Conservation (phyloP, 768 basidiomycete genomes). For the Mycena galopus region DNA sequence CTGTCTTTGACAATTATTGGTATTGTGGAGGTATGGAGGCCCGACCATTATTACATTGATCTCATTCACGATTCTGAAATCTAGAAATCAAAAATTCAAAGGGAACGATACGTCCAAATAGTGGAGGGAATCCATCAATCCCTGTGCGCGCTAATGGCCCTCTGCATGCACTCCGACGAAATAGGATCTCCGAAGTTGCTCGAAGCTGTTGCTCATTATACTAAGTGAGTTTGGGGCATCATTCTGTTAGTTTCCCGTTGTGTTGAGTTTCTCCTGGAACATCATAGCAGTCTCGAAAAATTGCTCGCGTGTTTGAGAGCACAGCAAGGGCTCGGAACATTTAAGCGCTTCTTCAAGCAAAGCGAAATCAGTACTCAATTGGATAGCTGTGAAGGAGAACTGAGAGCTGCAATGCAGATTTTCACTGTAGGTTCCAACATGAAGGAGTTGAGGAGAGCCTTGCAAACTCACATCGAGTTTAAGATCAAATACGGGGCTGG, state of each 20-base stretch:
- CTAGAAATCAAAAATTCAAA: too few species aligned
- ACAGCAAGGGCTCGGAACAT: neutral
- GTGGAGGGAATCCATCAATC: neutral
- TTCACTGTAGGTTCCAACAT: neutral
- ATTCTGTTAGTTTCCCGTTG: neutral
- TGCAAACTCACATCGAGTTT: too few species aligned
- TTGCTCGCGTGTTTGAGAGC: neutral
- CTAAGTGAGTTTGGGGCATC: neutral
- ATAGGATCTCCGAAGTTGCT: neutral
- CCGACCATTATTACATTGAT: neutral
- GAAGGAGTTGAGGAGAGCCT: neutral
- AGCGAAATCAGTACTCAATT: conserved; percentile 4
- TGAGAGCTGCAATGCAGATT: neutral
- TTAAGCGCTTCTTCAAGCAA: conserved; percentile 12
- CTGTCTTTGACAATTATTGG: neutral
- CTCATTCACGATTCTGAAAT: neutral
- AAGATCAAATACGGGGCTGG: conserved; percentile 6
- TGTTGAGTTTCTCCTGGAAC: neutral
- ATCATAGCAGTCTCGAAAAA: conserved; percentile 6
- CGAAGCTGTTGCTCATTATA: conserved; percentile 1
- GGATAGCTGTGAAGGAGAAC: neutral
- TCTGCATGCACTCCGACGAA: conserved; percentile 1
- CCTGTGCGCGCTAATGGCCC: neutral
- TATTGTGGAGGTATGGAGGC: neutral
- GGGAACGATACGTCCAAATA: conserved; percentile 5